phyloP scores from a whole-genome alignment of 805 yeast genomes.

The Ogataea methanolica region DNA sequence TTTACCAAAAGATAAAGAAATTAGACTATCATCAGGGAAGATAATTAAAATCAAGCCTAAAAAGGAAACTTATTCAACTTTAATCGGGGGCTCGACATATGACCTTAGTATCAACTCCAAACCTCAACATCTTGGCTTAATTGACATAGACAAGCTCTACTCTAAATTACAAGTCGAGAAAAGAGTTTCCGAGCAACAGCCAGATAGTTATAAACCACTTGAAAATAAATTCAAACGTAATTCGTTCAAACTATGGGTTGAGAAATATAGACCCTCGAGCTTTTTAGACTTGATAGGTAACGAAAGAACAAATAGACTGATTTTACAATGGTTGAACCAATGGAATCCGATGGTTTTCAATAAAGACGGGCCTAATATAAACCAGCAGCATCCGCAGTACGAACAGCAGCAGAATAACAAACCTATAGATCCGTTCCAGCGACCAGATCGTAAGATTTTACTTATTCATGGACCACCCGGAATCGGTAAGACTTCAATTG shows the following conservation, averaged over 20 bases:
- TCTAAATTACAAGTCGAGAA: conserved; percentile 21
- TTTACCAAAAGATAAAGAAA: conserved; percentile 8
- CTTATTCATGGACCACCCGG: conserved; percentile 93
- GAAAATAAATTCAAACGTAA: conserved; percentile 8
- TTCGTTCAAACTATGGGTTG: conserved; percentile 40
- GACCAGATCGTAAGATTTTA: conserved; percentile 62
- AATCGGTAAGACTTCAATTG: conserved; percentile 84
- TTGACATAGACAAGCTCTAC: conserved; percentile 22
- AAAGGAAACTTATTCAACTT: background rate
- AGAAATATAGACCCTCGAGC: conserved; percentile 62
- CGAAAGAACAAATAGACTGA: conserved; percentile 54
- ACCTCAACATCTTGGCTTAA: conserved; percentile 12
- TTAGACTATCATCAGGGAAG: conserved; percentile 20
- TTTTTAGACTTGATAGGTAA: conserved; percentile 68
- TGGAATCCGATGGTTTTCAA: conserved; percentile 62
- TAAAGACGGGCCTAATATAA: conserved; percentile 24
- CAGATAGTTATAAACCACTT: conserved; percentile 4
- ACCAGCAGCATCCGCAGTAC: background rate
- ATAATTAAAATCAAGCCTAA: conserved; percentile 19
- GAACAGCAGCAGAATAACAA: conserved; percentile 7
- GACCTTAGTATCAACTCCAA: background rate
- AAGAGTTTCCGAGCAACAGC: conserved; percentile 10
- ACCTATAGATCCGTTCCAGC: conserved; percentile 43
- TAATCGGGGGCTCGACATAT: background rate
- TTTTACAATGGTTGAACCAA: conserved; percentile 59